Conservation (phyloP, 2,329 filamentous ascomycete species). For the Ascomycota sp. region DNA sequence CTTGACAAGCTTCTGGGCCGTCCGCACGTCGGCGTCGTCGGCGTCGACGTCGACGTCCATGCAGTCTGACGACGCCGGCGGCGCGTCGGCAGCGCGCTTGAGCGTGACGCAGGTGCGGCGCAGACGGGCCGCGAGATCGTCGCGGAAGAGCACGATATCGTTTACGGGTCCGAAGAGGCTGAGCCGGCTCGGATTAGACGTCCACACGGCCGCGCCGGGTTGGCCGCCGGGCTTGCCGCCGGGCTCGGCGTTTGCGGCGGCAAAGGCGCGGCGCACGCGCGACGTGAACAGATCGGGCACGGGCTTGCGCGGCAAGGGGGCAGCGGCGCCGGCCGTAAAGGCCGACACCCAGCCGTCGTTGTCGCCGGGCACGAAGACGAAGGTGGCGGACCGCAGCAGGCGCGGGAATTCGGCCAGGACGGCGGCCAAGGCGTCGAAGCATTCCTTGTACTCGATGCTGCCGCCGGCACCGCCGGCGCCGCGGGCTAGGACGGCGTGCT, state of each 20-base stretch:
- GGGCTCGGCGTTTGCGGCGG: slow-evolving; percentile 49
- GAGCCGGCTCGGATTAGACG: slow-evolving; percentile 64
- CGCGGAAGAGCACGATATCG: slow-evolving; percentile 69
- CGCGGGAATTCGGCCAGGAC: slow-evolving; percentile 64
- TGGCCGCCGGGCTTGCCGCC: slow-evolving; percentile 19
- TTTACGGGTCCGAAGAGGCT: slow-evolving; percentile 71
- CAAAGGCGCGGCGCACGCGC: slow-evolving; percentile 60
- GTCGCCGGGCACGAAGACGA: slow-evolving; percentile 85
- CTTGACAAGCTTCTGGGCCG: slow-evolving; percentile 62
- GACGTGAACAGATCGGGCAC: slow-evolving; percentile 83
- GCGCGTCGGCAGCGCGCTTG: slow-evolving; percentile 19
- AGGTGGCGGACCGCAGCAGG: slow-evolving; percentile 57
- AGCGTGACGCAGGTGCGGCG: slow-evolving; percentile 56
- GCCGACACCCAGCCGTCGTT: slow-evolving; percentile 93
- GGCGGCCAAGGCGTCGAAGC: slow-evolving; percentile 70
- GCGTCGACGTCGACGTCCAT: slow-evolving; percentile 19
- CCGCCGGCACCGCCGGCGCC: slow-evolving; percentile 50
- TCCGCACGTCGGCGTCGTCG: slow-evolving; percentile 24
- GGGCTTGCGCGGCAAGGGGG: slow-evolving; percentile 43
- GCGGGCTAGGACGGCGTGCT: slow-evolving; percentile 36
- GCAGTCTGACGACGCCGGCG: slow-evolving; percentile 6
- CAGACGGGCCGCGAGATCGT: slow-evolving; percentile 63
- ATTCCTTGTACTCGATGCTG: slow-evolving; percentile 91
- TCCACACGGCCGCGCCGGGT: slow-evolving; percentile 49
- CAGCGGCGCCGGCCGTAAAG: slow-evolving; percentile 53